A percentile compares a stretch with the other conserved stretches of the same genome.
Conservation (phyloP, 2,329 filamentous ascomycete genomes). For the Ascochyta lentis region DNA sequence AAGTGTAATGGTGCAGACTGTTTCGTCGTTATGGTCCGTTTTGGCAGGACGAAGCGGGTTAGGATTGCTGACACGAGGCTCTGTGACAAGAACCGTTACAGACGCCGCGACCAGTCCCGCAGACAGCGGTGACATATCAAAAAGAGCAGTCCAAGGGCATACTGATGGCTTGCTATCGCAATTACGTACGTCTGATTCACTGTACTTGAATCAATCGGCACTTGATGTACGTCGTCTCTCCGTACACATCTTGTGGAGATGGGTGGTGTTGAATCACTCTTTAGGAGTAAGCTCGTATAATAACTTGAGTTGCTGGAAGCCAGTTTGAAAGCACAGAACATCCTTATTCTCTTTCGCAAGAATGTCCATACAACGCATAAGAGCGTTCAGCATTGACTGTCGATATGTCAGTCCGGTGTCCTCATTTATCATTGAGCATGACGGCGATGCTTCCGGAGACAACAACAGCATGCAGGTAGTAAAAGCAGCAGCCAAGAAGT, state of each 20-base stretch:
- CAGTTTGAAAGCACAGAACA: slow-evolving; percentile 26
- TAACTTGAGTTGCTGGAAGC: slow-evolving; percentile 16
- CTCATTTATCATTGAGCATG: slow-evolving; percentile 10
- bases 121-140: neutral
- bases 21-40: neutral
- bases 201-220: neutral
- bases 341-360: slow-evolving; percentile 21
- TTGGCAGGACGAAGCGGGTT: slow-evolving; percentile 5
- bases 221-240: neutral
- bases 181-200: too few species aligned
- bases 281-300: slow-evolving; percentile 14
- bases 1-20: neutral
- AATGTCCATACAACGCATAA: slow-evolving; percentile 24
- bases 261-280: neutral
- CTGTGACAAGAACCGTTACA: slow-evolving; percentile 3
- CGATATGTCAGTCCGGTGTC: slow-evolving; percentile 15
- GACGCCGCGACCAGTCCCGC: slow-evolving; percentile 3
- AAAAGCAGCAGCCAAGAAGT: slow-evolving; percentile 29
- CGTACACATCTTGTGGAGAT: neutral
- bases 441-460: slow-evolving; percentile 4
- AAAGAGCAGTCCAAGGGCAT: neutral
- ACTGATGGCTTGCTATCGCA: neutral
- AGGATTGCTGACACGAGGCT: slow-evolving; percentile 7
- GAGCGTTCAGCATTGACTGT: slow-evolving; percentile 23
- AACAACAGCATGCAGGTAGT: slow-evolving; percentile 27